Evolutionary conservation across 306 rosid genomes (phyloP).

Genomic region (Lotus japonicus): DNA sequence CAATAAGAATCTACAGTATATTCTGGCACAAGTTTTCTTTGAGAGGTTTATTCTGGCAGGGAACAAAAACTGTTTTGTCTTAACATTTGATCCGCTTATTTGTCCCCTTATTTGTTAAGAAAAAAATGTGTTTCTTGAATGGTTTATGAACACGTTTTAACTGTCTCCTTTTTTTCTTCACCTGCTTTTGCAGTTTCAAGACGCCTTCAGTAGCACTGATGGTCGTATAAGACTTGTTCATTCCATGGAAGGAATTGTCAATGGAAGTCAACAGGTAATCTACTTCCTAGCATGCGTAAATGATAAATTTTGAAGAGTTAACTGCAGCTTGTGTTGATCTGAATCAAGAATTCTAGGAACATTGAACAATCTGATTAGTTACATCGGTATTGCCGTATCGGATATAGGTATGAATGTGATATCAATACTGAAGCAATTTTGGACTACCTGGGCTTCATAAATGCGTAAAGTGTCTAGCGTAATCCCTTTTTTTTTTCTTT

Average conservation of each 20-base stretch:
- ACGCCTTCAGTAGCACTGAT: constrained; percentile 61
- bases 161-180: neutral
- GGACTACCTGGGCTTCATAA: no score
- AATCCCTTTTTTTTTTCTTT: no score
- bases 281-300: neutral
- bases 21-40: neutral
- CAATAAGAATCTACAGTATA: neutral
- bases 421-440: no score
- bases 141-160: constrained; percentile 9
- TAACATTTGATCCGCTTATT: constrained; percentile 7
- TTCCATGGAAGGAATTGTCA: constrained; percentile 93
- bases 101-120: neutral
- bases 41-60: neutral
- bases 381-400: no score
- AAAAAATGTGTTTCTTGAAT: neutral
- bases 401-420: no score
- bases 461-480: no score
- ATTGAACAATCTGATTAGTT: neutral
- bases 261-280: constrained; percentile 82
- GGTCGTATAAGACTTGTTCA: constrained; percentile 67
- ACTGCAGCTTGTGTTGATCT: constrained; percentile 2
- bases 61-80: neutral
- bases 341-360: neutral
- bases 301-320: neutral
- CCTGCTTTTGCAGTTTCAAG: constrained; percentile 71